Evolutionary conservation across 305 asterid species (phyloP).

Genomic region (Ruellia speciosa): DNA sequence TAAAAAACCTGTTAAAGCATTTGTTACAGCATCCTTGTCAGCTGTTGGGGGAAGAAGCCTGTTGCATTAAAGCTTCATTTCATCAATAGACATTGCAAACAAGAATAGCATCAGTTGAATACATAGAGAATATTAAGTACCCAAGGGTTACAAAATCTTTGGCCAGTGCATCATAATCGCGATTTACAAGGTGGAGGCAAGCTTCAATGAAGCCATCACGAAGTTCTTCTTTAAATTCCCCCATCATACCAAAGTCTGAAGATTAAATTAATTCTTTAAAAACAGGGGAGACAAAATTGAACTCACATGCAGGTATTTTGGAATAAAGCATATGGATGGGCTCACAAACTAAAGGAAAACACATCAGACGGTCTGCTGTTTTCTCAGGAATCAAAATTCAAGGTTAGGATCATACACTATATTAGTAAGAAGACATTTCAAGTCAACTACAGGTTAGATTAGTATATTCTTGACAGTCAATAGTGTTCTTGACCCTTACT

Average conservation of each 20-base stretch:
- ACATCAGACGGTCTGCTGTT: slow-evolving; percentile 1
- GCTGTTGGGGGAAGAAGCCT: slow-evolving; percentile 94
- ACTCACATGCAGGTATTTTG: slow-evolving; percentile 9
- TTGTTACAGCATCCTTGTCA: slow-evolving; percentile 76
- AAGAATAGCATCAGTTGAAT: slow-evolving; percentile 20
- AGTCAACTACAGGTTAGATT: slow-evolving; percentile 11
- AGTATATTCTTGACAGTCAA: slow-evolving; percentile 1
- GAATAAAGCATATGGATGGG: not conserved
- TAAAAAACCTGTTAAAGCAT: slow-evolving; percentile 70
- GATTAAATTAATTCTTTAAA: slow-evolving; percentile 22
- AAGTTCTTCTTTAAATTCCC: slow-evolving; percentile 84
- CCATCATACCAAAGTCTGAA: slow-evolving; percentile 97
- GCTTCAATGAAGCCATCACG: slow-evolving; percentile 98
- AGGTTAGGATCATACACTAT: slow-evolving; percentile 11
- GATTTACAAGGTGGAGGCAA: slow-evolving; percentile 94
- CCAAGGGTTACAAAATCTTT: slow-evolving; percentile 91
- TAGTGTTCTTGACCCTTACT: slow-evolving; percentile 7
- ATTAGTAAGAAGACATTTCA: slow-evolving; percentile 1
- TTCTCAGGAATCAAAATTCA: slow-evolving; percentile 8
- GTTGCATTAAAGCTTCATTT: slow-evolving; percentile 28
- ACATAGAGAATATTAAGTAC: slow-evolving; percentile 36
- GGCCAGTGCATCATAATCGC: slow-evolving; percentile 90
- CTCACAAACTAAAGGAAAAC: slow-evolving; percentile 12
- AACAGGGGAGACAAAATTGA: slow-evolving; percentile 14
- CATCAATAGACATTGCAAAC: slow-evolving; percentile 15